Conservation (phyloP, 202 grass and related monocot genomes). For the Schoenoplectus tabernaemontani region DNA sequence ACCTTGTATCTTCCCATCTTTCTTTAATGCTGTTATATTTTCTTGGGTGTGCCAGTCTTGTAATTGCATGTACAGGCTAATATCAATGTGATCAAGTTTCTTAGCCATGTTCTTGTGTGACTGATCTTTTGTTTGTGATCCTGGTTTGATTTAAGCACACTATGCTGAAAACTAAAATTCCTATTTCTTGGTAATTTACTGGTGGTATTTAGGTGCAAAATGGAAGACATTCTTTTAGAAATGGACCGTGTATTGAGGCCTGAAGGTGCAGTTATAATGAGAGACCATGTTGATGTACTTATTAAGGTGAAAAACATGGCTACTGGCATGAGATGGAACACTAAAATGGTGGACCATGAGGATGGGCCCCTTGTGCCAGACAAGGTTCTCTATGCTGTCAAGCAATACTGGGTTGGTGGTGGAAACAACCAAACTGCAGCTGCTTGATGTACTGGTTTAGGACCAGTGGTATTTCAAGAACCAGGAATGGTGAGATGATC, state of each 20-base stretch:
- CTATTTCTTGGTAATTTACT: not conserved
- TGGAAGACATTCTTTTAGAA: conserved; percentile 83
- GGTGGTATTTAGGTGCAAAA: conserved; percentile 51
- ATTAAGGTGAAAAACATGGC: conserved; percentile 65
- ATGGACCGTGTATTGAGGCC: conserved; percentile 96
- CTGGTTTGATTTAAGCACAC: not conserved
- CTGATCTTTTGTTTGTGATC: not conserved
- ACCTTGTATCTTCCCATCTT: not conserved
- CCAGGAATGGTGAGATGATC: not conserved
- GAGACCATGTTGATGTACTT: conserved; percentile 57
- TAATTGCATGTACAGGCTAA: no score
- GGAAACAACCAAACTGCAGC: conserved; percentile 40
- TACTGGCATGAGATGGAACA: conserved; percentile 84
- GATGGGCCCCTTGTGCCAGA: conserved; percentile 58
- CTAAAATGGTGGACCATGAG: conserved; percentile 78
- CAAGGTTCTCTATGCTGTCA: conserved; percentile 84
- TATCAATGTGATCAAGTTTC: not conserved
- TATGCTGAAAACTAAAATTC: not conserved
- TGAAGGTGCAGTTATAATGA: conserved; percentile 75
- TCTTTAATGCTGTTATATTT: not conserved
- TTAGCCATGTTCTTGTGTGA: not conserved
- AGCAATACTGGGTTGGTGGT: conserved; percentile 77
- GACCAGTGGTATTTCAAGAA: not conserved
- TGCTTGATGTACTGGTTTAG: conserved; percentile 31
- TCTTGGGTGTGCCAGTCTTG: no score